These are phyloP conservation scores for Pyrenochaeta sp. DNA, from an alignment of 2,329 filamentous ascomycete species.

Conservation along the genomic window DNA sequence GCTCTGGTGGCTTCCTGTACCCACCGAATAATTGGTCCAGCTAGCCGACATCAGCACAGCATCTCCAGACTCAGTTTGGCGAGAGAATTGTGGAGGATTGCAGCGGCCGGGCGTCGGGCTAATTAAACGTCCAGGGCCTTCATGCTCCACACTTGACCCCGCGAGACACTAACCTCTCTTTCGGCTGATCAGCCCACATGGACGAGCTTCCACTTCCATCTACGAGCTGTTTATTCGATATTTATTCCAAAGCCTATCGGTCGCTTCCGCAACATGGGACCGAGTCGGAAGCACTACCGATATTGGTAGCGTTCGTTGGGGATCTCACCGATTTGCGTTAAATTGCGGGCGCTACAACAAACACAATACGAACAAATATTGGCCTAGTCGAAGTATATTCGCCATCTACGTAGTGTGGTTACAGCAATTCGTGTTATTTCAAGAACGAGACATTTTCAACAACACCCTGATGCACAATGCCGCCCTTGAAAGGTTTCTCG, in stretches of 20 bases:
- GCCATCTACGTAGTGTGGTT: too few species aligned
- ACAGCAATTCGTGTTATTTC: too few species aligned
- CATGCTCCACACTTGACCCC: conserved; percentile 34
- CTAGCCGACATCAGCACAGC: conserved; percentile 40
- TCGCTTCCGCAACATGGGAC: not conserved
- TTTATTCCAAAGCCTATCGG: too few species aligned
- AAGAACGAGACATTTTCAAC: too few species aligned
- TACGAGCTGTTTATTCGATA: not conserved
- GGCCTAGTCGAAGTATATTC: too few species aligned
- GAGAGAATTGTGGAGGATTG: conserved; percentile 28
- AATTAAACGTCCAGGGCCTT: conserved; percentile 23
- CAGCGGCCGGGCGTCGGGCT: conserved; percentile 33
- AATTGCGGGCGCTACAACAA: too few species aligned
- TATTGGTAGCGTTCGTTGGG: not conserved
- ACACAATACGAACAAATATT: too few species aligned
- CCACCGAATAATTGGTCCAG: conserved; percentile 44
- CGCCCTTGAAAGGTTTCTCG: conserved; percentile 37
- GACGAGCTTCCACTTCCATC: conserved; percentile 1
- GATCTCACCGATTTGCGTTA: not conserved
- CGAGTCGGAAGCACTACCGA: conserved; percentile 1
- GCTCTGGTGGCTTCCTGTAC: conserved; percentile 27
- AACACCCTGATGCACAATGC: conserved; percentile 24
- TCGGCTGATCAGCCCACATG: conserved; percentile 25
- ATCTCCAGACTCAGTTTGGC: conserved; percentile 22
- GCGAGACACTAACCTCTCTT: conserved; percentile 24